A percentile compares a stretch with the other conserved stretches of the same genome.
These are phyloP conservation scores for Suillus fuscotomentosus DNA, from an alignment of 768 basidiomycete genomes.

Conservation along the genomic window DNA sequence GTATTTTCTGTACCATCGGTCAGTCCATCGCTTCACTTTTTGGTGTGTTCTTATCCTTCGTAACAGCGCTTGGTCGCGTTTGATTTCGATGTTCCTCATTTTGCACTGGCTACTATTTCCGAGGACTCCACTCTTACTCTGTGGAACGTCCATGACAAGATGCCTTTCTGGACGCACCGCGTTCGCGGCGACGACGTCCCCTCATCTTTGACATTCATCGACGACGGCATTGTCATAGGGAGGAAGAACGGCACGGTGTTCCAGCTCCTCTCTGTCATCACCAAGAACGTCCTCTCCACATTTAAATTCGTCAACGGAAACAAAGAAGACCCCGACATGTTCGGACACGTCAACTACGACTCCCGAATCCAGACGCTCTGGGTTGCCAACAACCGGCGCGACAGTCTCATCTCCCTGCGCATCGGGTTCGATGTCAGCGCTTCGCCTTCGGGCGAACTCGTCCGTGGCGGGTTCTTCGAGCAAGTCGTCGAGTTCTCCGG, in stretches of 20 bases:
- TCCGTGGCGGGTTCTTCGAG: conserved; percentile 66
- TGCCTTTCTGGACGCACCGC: conserved; percentile 73
- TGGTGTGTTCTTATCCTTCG: background rate
- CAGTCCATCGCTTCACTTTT: conserved; percentile 27
- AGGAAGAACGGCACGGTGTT: conserved; percentile 83
- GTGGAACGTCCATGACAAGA: conserved; percentile 78
- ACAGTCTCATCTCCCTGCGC: conserved; percentile 81
- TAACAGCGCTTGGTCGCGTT: conserved; percentile 77
- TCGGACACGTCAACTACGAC: conserved; percentile 85
- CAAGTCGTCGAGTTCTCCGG: conserved; percentile 83
- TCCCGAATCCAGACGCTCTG: conserved; percentile 82
- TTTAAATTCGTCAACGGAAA: conserved; percentile 71
- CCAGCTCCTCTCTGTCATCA: conserved; percentile 77
- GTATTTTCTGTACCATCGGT: conserved; percentile 71
- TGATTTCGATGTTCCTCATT: conserved; percentile 78
- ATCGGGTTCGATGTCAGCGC: conserved; percentile 62
- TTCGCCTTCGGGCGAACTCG: conserved; percentile 55
- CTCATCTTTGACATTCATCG: conserved; percentile 82
- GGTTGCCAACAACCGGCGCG: conserved; percentile 83
- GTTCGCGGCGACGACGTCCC: conserved; percentile 79
- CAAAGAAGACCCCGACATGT: conserved; percentile 81
- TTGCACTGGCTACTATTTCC: conserved; percentile 77
- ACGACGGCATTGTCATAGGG: conserved; percentile 82
- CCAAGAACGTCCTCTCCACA: conserved; percentile 71
- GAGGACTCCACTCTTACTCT: conserved; percentile 78